Base-by-base conservation (phyloP, 371 early-diverging fungal species). In the Mucor piriformis region DNA sequence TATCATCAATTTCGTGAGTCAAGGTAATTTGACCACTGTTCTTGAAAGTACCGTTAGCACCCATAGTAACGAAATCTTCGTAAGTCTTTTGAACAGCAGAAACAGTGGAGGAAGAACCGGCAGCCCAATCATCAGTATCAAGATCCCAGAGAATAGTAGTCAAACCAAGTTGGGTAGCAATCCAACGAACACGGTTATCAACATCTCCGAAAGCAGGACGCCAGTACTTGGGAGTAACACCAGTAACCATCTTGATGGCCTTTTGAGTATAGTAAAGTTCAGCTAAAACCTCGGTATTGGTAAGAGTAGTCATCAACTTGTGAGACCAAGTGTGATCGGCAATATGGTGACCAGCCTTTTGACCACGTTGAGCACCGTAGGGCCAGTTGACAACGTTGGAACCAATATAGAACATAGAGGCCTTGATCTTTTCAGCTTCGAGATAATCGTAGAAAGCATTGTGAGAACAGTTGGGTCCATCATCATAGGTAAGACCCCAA, bases 291-390 rank as follows among this genome's bases (percentile, higher is more conserved):
- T 88, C 83, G 32, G 82, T 78, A 61, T 88, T 88, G 33, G 82
- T 80, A 65, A 88, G 69, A 16, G 86, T 76, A 34, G 89, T 89
- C 65, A 86, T 74, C 44, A 83, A 76, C 42, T 74, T 70, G 57
- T 92, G 93, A 48, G 79, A 72, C 89, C 88, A 91, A 16, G 90
- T 86, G 64, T 91, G 91, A 35, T 81, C 77, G 15, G 84, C 89
- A 67, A 91, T 84, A 15, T 88, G 85, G 54, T 90, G 89, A 34
- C 88, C 89, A 54, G 77, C 74, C 55, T 70, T 66, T 47, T 72
- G 63, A 66, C 84, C 79, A 61, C 77, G 81, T 61, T 69, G 71
- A 57, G 77, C 74, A 77, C 77, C 76, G 48, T 76, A 75, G 37
- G 77, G 77, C 81, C 77, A 77, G 67, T 81, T 69, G n/a, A 78